phyloP scores from a whole-genome alignment of 768 basidiomycete genomes.

The Erythrobasidium yunnanense region DNA sequence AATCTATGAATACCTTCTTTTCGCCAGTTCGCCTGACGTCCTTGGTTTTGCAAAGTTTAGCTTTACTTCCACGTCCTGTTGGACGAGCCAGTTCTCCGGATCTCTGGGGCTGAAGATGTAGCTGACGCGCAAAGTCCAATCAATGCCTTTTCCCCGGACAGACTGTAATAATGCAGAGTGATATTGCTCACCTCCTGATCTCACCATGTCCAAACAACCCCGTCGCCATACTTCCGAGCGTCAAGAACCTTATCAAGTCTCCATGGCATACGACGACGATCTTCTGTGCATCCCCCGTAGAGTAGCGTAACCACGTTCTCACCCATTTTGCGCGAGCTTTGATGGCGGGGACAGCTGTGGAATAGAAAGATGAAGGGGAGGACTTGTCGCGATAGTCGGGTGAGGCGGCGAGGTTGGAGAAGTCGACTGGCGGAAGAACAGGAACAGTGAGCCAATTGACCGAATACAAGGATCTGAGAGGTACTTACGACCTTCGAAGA shows the following conservation, averaged over 20 bases:
- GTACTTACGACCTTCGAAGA: not conserved
- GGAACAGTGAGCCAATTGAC: not conserved
- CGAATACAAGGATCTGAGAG: not conserved
- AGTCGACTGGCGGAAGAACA: not conserved
- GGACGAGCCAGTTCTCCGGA: too few species aligned
- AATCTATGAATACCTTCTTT: too few species aligned
- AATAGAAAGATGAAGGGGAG: not conserved
- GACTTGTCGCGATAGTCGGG: not conserved
- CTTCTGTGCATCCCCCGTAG: not conserved
- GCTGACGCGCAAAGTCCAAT: too few species aligned
- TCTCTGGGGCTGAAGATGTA: too few species aligned
- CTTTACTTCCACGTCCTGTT: too few species aligned
- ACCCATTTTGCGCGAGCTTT: not conserved
- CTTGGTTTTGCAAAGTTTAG: too few species aligned
- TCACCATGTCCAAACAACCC: not conserved
- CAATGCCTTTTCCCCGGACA: too few species aligned
- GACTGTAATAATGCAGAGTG: too few species aligned
- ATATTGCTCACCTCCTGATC: not conserved
- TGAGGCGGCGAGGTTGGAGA: not conserved
- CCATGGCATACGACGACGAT: not conserved
- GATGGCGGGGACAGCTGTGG: not conserved
- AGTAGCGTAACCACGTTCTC: not conserved
- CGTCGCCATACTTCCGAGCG: not conserved
- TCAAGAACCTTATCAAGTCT: not conserved
- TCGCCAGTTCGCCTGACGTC: too few species aligned